These are phyloP conservation scores for Alternaria sp. DNA, from an alignment of 2,329 filamentous ascomycete species.

Conservation along the genomic window DNA sequence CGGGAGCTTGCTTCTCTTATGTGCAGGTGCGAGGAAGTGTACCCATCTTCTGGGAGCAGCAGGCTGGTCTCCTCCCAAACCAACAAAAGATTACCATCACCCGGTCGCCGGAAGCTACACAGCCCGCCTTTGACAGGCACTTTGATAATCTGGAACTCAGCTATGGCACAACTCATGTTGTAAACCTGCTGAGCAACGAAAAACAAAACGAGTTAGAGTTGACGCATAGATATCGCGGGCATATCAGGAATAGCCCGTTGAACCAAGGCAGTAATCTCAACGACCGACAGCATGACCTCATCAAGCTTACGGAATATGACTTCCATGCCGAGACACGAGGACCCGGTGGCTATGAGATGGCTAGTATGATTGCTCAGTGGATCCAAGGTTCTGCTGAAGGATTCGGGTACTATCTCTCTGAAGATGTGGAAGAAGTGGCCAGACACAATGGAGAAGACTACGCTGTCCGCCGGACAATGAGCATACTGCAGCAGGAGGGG, in stretches of 20 bases:
- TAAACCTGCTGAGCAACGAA: slow-evolving; percentile 90
- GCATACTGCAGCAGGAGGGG: slow-evolving; percentile 90
- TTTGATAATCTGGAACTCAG: slow-evolving; percentile 84
- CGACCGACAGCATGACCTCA: slow-evolving; percentile 71
- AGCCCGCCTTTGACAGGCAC: slow-evolving; percentile 94
- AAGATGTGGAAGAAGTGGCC: slow-evolving; percentile 68
- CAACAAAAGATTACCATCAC: slow-evolving; percentile 95
- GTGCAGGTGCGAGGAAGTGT: slow-evolving; percentile 92
- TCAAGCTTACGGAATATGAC: slow-evolving; percentile 88
- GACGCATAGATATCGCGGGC: slow-evolving; percentile 77
- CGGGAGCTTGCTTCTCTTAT: slow-evolving; percentile 84
- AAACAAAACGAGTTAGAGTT: slow-evolving; percentile 88
- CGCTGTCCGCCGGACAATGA: slow-evolving; percentile 57
- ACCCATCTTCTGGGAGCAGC: slow-evolving; percentile 96
- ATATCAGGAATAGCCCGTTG: slow-evolving; percentile 76
- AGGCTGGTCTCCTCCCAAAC: slow-evolving; percentile 82
- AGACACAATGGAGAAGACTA: slow-evolving; percentile 51
- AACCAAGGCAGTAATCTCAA: slow-evolving; percentile 63
- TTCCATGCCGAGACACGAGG: slow-evolving; percentile 94
- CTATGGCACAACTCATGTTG: slow-evolving; percentile 89
- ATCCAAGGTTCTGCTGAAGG: slow-evolving; percentile 81
- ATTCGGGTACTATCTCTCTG: slow-evolving; percentile 90
- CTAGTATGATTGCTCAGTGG: slow-evolving; percentile 79
- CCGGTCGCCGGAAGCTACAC: slow-evolving; percentile 85
- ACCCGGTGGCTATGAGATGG: slow-evolving; percentile 85